phyloP scores from a whole-genome alignment of 257 asterid genomes.

The Nicotiana otophora region DNA sequence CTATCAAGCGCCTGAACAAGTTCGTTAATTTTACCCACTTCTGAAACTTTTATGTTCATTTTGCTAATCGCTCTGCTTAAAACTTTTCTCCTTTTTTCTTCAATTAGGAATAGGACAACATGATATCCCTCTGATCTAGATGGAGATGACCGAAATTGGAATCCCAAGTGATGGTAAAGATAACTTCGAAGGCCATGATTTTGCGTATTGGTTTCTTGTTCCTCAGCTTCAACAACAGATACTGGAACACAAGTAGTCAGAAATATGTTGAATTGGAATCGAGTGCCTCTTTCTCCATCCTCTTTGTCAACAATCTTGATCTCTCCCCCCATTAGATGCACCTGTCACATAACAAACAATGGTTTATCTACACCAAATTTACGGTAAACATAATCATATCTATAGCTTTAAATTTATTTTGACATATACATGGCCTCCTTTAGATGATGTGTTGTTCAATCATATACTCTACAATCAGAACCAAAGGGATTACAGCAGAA shows the following conservation, averaged over 20 bases:
- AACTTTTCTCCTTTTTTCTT: constrained; percentile 35
- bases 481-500: no score
- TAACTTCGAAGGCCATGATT: constrained; percentile 4
- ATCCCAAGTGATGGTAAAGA: background rate
- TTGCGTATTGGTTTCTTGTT: constrained; percentile 3
- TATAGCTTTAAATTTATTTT: background rate
- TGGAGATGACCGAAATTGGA: constrained; percentile 16
- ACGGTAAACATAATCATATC: background rate
- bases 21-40: constrained; percentile 35
- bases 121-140: constrained; percentile 37
- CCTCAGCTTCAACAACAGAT: constrained; percentile 15
- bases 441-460: background rate
- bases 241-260: constrained; percentile 5
- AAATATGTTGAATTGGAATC: constrained; percentile 43
- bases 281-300: constrained; percentile 48
- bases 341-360: background rate
- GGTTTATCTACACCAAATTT: background rate
- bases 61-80: constrained; percentile 24
- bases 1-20: constrained; percentile 35
- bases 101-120: constrained; percentile 46
- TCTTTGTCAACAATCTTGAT: constrained; percentile 58
- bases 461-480: no score
- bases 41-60: constrained; percentile 41
- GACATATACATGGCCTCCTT: background rate
- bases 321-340: constrained; percentile 75